Evolutionary conservation across 192 early-diverging fungal species (phyloP).

Genomic region (Backusella psychrophila): DNA sequence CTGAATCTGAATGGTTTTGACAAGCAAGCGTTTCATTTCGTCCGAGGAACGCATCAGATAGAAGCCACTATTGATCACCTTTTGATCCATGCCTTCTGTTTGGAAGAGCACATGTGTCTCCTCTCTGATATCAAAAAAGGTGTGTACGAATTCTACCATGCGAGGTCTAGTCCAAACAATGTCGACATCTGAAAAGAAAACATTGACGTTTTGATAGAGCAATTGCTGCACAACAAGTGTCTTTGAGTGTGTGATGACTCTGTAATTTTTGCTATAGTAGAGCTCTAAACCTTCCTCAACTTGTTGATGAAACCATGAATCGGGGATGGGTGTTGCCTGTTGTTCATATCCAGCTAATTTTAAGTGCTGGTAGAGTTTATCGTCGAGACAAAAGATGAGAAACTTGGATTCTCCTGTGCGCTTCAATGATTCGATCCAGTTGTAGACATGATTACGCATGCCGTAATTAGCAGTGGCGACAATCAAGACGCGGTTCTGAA

Average conservation of each 20-base stretch:
- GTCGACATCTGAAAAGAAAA: conserved; percentile 30
- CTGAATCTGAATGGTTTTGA: conserved; percentile 22
- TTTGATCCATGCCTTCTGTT: conserved; percentile 11
- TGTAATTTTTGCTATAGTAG: conserved; percentile 10
- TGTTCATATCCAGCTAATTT: conserved; percentile 11
- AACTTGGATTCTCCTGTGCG: conserved; percentile 13
- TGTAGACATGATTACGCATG: conserved; percentile 20
- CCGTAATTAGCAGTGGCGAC: conserved; percentile 28
- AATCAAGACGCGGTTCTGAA: conserved; percentile 13
- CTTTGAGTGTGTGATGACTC: conserved; percentile 20
- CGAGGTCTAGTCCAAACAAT: conserved; percentile 19
- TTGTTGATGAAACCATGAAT: conserved; percentile 22
- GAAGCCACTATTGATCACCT: conserved; percentile 19
- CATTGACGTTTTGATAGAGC: conserved; percentile 27
- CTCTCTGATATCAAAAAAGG: conserved; percentile 14
- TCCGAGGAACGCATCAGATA: conserved; percentile 30
- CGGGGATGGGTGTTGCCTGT: conserved; percentile 18
- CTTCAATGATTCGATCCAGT: conserved; percentile 34
- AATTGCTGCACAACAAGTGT: conserved; percentile 27
- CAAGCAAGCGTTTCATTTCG: conserved; percentile 15
- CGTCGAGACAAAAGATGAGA: conserved; percentile 26
- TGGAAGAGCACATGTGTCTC: conserved; percentile 24
- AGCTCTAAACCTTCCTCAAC: neutral
- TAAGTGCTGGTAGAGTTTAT: conserved; percentile 9
- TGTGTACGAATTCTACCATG: conserved; percentile 7